phyloP scores from a whole-genome alignment of 331 rosid genomes.

The Malus hybrid region DNA sequence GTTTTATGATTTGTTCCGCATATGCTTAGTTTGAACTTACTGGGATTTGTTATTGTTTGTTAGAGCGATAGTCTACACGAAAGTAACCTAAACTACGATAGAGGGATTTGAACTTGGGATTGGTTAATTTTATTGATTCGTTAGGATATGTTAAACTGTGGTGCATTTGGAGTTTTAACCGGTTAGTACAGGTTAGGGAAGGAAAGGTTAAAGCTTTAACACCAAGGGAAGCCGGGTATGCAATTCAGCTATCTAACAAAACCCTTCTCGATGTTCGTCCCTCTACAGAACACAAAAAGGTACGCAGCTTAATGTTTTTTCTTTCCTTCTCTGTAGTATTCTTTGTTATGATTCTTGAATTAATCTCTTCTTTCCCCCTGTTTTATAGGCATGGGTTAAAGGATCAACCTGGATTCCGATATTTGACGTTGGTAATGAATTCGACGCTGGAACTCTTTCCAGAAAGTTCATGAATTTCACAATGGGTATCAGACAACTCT shows the following conservation, averaged over 20 bases:
- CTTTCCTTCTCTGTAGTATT: not conserved
- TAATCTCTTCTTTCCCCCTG: not conserved
- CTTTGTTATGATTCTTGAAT: not conserved
- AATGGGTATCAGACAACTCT: slow-evolving; percentile 57
- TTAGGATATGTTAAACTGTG: not conserved
- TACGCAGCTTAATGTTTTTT: slow-evolving; percentile 11
- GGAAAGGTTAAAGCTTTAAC: slow-evolving; percentile 71
- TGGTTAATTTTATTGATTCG: not conserved
- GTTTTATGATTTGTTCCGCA: not conserved
- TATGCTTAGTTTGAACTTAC: not conserved
- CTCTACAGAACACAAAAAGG: slow-evolving; percentile 78
- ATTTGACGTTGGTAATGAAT: slow-evolving; percentile 50
- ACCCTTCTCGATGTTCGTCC: slow-evolving; percentile 95
- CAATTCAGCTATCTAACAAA: slow-evolving; percentile 83
- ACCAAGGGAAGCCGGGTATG: slow-evolving; percentile 92
- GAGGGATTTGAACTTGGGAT: not conserved
- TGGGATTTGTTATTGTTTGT: not conserved
- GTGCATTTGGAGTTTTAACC: not conserved
- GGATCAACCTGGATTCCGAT: slow-evolving; percentile 89
- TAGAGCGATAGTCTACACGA: not conserved
- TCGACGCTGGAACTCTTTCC: slow-evolving; percentile 59
- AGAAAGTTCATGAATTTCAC: slow-evolving; percentile 49
- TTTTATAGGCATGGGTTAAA: slow-evolving; percentile 88
- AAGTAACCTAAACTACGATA: not conserved
- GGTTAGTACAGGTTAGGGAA: slow-evolving; percentile 52